These are phyloP conservation scores for Aspergillus sp. DNA, from an alignment of 2,329 filamentous ascomycete genomes.

Conservation along the genomic window DNA sequence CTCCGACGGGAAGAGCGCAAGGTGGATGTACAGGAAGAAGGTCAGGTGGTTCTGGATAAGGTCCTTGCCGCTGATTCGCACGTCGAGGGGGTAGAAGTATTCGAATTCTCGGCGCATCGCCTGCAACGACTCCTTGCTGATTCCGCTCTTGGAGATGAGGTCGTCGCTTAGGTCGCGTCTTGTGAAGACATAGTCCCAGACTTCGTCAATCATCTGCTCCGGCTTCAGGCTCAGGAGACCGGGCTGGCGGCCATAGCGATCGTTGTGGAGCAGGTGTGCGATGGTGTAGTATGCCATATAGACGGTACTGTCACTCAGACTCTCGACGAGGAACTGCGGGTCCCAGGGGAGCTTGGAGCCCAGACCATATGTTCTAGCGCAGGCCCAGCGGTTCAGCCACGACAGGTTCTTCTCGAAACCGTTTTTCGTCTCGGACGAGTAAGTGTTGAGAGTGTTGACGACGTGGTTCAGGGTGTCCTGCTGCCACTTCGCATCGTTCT, in stretches of 20 bases:
- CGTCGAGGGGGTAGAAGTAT: conserved; percentile 93
- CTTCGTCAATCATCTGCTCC: conserved; percentile 86
- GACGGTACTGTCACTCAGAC: conserved; percentile 81
- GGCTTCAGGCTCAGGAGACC: conserved; percentile 62
- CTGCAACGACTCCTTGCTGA: conserved; percentile 64
- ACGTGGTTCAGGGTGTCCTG: conserved; percentile 65
- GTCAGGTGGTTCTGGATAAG: conserved; percentile 89
- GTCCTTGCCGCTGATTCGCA: conserved; percentile 85
- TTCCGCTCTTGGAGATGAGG: conserved; percentile 57
- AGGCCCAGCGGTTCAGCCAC: conserved; percentile 96
- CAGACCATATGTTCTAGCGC: conserved; percentile 80
- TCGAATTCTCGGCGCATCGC: conserved; percentile 85
- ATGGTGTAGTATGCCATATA: conserved; percentile 63
- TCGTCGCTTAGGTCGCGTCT: conserved; percentile 62
- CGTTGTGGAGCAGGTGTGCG: conserved; percentile 61
- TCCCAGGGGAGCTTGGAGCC: conserved; percentile 96
- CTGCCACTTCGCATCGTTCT: conserved; percentile 72
- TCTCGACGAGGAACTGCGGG: conserved; percentile 79
- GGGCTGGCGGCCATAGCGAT: conserved; percentile 70
- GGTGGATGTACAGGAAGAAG: conserved; percentile 89
- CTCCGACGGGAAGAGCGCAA: conserved; percentile 76
- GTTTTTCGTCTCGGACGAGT: conserved; percentile 66
- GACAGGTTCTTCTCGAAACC: conserved; percentile 76
- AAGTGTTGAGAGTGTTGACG: conserved; percentile 67
- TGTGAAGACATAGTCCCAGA: conserved; percentile 93